These are phyloP conservation scores for Paramecium sonneborni DNA, from an alignment of 73 alveolate genomes.

Conservation along the genomic window DNA sequence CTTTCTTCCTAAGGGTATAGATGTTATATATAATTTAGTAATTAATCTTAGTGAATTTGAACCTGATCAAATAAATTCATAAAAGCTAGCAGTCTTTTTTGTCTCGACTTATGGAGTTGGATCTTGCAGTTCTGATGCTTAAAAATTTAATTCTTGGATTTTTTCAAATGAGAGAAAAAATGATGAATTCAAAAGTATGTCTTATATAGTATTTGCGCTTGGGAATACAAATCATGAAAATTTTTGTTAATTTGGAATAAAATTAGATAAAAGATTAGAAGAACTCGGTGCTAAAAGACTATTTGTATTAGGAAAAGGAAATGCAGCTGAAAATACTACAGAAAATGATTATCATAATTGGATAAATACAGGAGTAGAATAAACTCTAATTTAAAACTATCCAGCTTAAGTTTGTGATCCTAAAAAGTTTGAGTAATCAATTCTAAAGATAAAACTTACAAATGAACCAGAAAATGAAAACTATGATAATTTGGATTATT, in stretches of 20 bases:
- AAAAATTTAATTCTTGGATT: slow-evolving; percentile 53
- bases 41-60: slow-evolving; percentile 63
- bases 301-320: slow-evolving; percentile 46
- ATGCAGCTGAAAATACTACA: slow-evolving; percentile 65
- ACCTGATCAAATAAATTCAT: slow-evolving; percentile 1
- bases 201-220: slow-evolving; percentile 59
- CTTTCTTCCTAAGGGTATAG: slow-evolving; percentile 52
- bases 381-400: background rate
- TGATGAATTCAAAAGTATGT: background rate
- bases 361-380: slow-evolving; percentile 6
- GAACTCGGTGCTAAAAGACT: slow-evolving; percentile 57
- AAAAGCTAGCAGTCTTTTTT: slow-evolving; percentile 36
- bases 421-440: slow-evolving; percentile 15
- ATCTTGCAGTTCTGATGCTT: slow-evolving; percentile 49
- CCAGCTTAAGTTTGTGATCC: background rate
- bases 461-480: slow-evolving; percentile 30
- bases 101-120: slow-evolving; percentile 69
- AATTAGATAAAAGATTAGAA: slow-evolving; percentile 49
- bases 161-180: background rate
- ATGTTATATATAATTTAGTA: background rate
- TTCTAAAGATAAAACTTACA: background rate
- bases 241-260: slow-evolving; percentile 55
- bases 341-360: slow-evolving; percentile 60
- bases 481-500: slow-evolving; percentile 21
- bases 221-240: slow-evolving; percentile 60